Percentiles rank a stretch among this genome's conserved stretches.
phyloP scores from a whole-genome alignment of 1,139 yeast species.

The Yamadazyma spencermartinsiae region DNA sequence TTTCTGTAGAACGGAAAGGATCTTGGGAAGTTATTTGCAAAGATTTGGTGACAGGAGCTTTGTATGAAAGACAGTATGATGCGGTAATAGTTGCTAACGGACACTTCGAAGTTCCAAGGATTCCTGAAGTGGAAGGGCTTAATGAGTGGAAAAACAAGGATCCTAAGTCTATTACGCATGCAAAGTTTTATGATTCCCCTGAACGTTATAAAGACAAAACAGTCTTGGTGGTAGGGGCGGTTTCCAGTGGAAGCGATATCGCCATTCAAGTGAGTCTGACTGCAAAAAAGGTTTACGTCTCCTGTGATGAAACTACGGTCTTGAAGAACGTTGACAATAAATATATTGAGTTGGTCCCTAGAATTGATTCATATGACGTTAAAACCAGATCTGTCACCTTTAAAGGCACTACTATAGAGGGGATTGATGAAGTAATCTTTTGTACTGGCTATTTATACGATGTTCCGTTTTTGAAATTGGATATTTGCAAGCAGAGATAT shows the following conservation, averaged over 20 bases:
- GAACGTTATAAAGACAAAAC: constrained; percentile 30
- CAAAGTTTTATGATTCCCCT: constrained; percentile 42
- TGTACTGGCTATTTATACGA: constrained; percentile 52
- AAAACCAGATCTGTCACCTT: constrained; percentile 27
- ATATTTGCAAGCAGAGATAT: constrained; percentile 22
- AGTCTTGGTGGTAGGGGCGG: constrained; percentile 43
- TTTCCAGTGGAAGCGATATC: constrained; percentile 50
- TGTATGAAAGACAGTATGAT: constrained; percentile 30
- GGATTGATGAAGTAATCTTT: constrained; percentile 41
- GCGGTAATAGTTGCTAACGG: constrained; percentile 50
- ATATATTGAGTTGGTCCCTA: constrained; percentile 23
- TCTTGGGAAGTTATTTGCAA: neutral
- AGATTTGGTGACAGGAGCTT: neutral
- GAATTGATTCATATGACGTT: constrained; percentile 30
- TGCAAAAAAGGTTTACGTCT: constrained; percentile 20
- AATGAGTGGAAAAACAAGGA: constrained; percentile 32
- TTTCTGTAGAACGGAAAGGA: constrained; percentile 16
- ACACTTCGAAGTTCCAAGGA: constrained; percentile 46
- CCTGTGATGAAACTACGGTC: constrained; percentile 35
- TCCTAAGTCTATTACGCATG: constrained; percentile 40
- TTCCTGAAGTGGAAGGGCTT: constrained; percentile 46
- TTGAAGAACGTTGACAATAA: constrained; percentile 31
- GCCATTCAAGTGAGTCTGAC: constrained; percentile 35
- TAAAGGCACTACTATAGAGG: constrained; percentile 21
- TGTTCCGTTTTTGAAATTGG: constrained; percentile 36